phyloP scores from a whole-genome alignment of 2,329 filamentous ascomycete species.

The Alternaria tenuissima region DNA sequence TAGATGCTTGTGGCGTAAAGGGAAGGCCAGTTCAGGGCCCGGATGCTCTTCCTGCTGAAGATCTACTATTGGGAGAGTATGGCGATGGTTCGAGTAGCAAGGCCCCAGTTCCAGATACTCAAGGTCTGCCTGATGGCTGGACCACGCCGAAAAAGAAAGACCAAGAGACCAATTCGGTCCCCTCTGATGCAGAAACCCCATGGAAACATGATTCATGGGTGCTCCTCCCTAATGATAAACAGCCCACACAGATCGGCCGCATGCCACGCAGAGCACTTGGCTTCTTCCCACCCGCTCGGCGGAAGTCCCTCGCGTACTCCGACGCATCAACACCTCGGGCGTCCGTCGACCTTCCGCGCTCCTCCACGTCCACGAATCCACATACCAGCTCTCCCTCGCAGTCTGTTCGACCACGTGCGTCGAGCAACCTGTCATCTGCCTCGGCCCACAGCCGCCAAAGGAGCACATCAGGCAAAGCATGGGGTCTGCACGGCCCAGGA shows the following conservation, averaged over 20 bases:
- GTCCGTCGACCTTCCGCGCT: conserved; percentile 68
- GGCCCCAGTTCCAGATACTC: conserved; percentile 26
- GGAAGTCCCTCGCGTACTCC: conserved; percentile 80
- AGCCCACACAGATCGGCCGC: conserved; percentile 84
- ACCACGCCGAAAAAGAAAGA: conserved; percentile 47
- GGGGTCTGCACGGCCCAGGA: conserved; percentile 76
- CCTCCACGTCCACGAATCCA: conserved; percentile 47
- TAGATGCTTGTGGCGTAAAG: conserved; percentile 87
- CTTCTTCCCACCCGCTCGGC: conserved; percentile 89
- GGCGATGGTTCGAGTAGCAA: conserved; percentile 29
- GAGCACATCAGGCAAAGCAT: conserved; percentile 56
- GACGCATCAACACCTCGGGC: conserved; percentile 70
- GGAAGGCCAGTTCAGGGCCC: conserved; percentile 65
- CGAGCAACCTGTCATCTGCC: conserved; percentile 50
- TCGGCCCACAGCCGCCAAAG: conserved; percentile 49
- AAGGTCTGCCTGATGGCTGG: conserved; percentile 48
- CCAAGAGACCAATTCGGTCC: conserved; percentile 39
- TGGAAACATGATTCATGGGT: conserved; percentile 95
- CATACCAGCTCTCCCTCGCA: conserved; percentile 49
- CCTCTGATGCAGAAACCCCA: conserved; percentile 61
- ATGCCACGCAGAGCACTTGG: conserved; percentile 82
- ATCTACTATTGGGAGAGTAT: conserved; percentile 45
- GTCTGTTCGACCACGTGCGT: conserved; percentile 45
- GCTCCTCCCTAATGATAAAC: conserved; percentile 72
- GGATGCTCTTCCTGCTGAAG: conserved; percentile 49